Evolutionary conservation across 306 rosid species (phyloP).

Genomic region (Corylus americana): DNA sequence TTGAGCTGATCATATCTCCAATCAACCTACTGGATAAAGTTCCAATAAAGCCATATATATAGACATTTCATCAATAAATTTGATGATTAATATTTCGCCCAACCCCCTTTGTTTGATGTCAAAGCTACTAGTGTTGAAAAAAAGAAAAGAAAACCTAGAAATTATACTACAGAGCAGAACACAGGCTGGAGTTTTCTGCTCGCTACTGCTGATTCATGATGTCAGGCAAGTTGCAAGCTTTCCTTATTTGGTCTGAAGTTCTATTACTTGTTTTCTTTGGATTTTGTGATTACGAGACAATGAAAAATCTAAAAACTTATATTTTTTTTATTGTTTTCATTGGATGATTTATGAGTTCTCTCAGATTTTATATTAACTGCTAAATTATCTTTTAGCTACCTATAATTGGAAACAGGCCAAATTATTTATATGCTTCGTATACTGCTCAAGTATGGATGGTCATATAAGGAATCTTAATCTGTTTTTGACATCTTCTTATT

Average conservation of each 20-base stretch:
- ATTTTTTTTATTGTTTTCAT: neutral
- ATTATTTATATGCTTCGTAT: neutral
- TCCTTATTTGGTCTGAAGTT: neutral
- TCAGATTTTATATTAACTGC: neutral
- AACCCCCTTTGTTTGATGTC: neutral
- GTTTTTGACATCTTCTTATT: neutral
- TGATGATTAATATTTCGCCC: neutral
- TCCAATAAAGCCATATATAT: neutral
- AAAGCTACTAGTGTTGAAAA: neutral
- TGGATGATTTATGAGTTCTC: neutral
- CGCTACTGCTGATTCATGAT: neutral
- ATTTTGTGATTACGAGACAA: neutral
- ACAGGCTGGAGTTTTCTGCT: neutral
- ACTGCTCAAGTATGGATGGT: neutral
- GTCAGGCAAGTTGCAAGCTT: neutral
- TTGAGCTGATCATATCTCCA: neutral
- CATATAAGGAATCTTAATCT: neutral
- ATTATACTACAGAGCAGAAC: neutral
- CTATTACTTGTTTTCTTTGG: neutral
- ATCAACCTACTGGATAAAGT: neutral
- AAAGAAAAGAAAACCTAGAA: too few relatives aligned
- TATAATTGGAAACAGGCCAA: neutral
- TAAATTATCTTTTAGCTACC: constrained; percentile 3
- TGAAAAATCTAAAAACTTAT: neutral
- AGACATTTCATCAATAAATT: neutral